A percentile compares a stretch with the other conserved stretches of the same genome.
These are phyloP conservation scores for Botrytis galanthina DNA, from an alignment of 2,329 filamentous ascomycete species.

Conservation along the genomic window DNA sequence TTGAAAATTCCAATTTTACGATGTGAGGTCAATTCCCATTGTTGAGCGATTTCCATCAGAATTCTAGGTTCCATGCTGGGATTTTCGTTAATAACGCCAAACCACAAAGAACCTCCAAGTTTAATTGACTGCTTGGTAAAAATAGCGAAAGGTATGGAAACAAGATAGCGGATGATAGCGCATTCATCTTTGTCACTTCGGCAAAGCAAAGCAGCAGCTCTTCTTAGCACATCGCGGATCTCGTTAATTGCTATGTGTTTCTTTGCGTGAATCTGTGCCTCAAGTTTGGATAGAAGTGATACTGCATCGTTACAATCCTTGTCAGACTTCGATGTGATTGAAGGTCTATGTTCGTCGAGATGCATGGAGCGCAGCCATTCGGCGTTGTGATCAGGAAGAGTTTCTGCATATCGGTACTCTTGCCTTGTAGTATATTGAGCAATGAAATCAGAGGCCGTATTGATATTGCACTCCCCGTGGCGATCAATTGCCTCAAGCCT, in stretches of 20 bases:
- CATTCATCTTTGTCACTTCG: conserved; percentile 72
- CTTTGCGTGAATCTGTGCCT: conserved; percentile 66
- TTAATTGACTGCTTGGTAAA: conserved; percentile 97
- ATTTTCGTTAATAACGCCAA: conserved; percentile 96
- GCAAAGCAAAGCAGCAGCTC: conserved; percentile 84
- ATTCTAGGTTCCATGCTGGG: conserved; percentile 83
- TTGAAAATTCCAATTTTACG: conserved; percentile 80
- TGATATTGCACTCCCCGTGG: conserved; percentile 71
- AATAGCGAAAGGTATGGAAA: conserved; percentile 86
- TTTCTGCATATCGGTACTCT: conserved; percentile 87
- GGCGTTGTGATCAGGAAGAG: conserved; percentile 64
- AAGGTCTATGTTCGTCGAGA: conserved; percentile 47
- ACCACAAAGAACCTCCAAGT: conserved; percentile 91
- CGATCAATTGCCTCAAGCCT: conserved; percentile 78
- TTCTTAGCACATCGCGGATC: conserved; percentile 75
- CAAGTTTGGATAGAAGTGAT: conserved; percentile 69
- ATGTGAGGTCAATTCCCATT: conserved; percentile 84
- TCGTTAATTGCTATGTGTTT: conserved; percentile 70
- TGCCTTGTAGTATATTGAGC: conserved; percentile 96
- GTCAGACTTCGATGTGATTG: conserved; percentile 46
- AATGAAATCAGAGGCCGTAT: conserved; percentile 92
- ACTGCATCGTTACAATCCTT: conserved; percentile 57
- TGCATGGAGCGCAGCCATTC: conserved; percentile 64
- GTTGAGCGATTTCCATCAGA: conserved; percentile 79
- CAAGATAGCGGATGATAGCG: conserved; percentile 79